Percentiles rank a stretch among this genome's conserved stretches.
Conservation (phyloP, 1,139 yeast species). For the Arxiozyma telluris region DNA sequence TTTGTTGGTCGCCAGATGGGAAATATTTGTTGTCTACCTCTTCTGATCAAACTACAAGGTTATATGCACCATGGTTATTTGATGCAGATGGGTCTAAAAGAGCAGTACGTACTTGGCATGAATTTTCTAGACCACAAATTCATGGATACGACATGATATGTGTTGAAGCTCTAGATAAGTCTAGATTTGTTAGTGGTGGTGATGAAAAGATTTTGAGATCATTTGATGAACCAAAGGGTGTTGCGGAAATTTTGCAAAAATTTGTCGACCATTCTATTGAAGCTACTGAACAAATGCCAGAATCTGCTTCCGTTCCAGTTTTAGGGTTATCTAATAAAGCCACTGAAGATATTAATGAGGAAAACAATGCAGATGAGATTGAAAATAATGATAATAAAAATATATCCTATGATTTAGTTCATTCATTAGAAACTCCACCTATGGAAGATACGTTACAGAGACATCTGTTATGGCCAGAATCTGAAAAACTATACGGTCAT, state of each 20-base stretch:
- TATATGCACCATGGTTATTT: constrained; percentile 55
- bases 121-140: constrained; percentile 92
- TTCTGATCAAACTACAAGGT: constrained; percentile 85
- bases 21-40: constrained; percentile 66
- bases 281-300: constrained; percentile 33
- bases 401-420: constrained; percentile 35
- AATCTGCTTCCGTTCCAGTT: constrained; percentile 85
- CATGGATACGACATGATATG: constrained; percentile 97
- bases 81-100: constrained; percentile 29
- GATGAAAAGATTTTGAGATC: constrained; percentile 90
- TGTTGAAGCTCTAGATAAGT: constrained; percentile 49
- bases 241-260: constrained; percentile 50
- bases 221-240: constrained; percentile 81
- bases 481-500: constrained; percentile 91
- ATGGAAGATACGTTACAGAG: constrained; percentile 85
- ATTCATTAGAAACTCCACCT: constrained; percentile 53
- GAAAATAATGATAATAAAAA: constrained; percentile 36
- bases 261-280: constrained; percentile 41
- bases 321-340: constrained; percentile 93
- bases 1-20: constrained; percentile 69
- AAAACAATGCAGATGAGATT: constrained; percentile 34
- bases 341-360: constrained; percentile 42
- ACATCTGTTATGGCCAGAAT: constrained; percentile 88
- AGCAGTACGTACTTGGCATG: constrained; percentile 55
- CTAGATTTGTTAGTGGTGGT: constrained; percentile 83